Evolutionary conservation across 2,329 filamentous ascomycete species (phyloP), one percentile per base, ranked within the genome.

Genomic region (Hypoxylon sp.): DNA sequence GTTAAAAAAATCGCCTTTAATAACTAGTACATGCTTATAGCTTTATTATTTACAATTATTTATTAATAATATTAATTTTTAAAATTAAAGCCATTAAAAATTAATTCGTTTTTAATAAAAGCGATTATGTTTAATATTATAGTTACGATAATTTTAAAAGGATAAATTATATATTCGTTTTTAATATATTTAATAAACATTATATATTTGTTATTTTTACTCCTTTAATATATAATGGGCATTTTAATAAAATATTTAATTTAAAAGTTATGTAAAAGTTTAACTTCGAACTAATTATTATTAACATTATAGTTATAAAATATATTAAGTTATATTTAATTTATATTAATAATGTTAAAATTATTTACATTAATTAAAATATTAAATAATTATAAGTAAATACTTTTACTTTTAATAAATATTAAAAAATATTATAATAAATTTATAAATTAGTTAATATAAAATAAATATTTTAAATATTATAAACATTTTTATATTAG

Each of bases 361-460:
- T 48, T 29, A 48, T 48, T 5, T 14, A 26, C 11, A 29, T 48
- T 14, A 26, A 48, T 24, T 48, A 26, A 48, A 29, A 26, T 14
- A 26, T 48, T 26, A 48, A 48, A 48, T 29, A n/a, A n/a, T 48
- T 48, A 48, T 48, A 48, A 48, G 6, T 39, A 39, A 39, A 6
- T n/a, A 35, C 13, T 2, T 35, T 35, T 35, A 35, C 33, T 3
- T 13, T 35, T 35, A 14, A 35, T 35, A 35, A 35, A 35, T 35
- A 35, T 48, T 26, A 14, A 29, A 5, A 48, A 14, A 48, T 14
- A 17, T 26, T 26, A 26, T 26, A 26, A 26, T 5, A 5, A 26
- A 26, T 5, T 26, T 26, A 26, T 26, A 26, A n/a, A 39, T 39
- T 39, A 39, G 5, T n/a, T 14, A 35, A n/a, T 3, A 13, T 39